phyloP scores from a whole-genome alignment of 352 stramenopile species.

The Phytophthora tubulina region DNA sequence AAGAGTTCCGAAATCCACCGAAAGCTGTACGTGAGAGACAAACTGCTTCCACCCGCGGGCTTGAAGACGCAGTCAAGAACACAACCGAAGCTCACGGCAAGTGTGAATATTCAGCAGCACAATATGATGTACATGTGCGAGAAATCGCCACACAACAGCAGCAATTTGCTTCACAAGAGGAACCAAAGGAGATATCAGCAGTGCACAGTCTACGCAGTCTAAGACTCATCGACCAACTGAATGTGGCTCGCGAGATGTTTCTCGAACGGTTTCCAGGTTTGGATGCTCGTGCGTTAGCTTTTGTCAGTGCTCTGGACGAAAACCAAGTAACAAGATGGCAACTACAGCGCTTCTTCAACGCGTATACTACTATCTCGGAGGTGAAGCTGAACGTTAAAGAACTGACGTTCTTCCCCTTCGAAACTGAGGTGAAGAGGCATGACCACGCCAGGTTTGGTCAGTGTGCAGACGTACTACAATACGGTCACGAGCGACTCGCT shows the following conservation, averaged over 20 bases:
- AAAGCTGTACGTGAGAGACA: conserved; percentile 55
- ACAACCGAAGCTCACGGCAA: conserved; percentile 26
- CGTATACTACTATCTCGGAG: conserved; percentile 59
- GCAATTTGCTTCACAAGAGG: conserved; percentile 34
- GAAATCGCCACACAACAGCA: conserved; percentile 36
- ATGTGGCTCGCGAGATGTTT: conserved; percentile 66
- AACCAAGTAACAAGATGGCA: conserved; percentile 67
- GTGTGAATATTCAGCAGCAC: conserved; percentile 18
- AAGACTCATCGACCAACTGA: conserved; percentile 48
- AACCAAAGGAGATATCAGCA: conserved; percentile 65
- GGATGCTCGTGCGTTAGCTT: conserved; percentile 66
- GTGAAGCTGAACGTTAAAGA: conserved; percentile 67
- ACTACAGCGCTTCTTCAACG: conserved; percentile 70
- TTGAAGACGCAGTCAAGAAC: conserved; percentile 45
- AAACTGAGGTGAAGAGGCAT: conserved; percentile 61
- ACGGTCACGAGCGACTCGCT: conserved; percentile 64
- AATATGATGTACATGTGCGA: conserved; percentile 16
- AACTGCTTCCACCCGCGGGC: conserved; percentile 36
- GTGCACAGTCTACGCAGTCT: conserved; percentile 59
- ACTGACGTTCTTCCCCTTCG: conserved; percentile 61
- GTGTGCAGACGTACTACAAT: conserved; percentile 68
- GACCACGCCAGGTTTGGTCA: conserved; percentile 54
- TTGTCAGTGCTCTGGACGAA: conserved; percentile 58
- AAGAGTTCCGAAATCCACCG: conserved; percentile 74
- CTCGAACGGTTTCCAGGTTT: conserved; percentile 72